These are phyloP conservation scores for Leishmania braziliensis DNA, from an alignment of 208 protist species.

Conservation along the genomic window DNA sequence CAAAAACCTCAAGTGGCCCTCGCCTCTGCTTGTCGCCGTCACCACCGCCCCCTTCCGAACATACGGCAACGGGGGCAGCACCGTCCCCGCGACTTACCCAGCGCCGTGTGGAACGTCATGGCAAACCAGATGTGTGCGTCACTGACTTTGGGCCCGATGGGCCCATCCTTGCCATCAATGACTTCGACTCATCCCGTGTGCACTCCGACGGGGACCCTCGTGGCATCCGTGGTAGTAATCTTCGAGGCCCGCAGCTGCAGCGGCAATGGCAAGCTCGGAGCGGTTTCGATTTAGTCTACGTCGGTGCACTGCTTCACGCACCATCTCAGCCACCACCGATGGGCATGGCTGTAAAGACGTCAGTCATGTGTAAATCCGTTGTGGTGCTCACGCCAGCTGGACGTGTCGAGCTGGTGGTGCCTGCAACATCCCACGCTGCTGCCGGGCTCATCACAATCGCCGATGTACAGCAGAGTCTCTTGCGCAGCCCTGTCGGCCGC, in stretches of 20 bases:
- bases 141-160: not conserved
- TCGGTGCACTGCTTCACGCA: slow-evolving; percentile 7
- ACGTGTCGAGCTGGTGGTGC: slow-evolving; percentile 41
- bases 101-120: not conserved
- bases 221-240: not conserved
- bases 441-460: slow-evolving; percentile 27
- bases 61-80: not conserved
- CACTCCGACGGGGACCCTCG: not conserved
- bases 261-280: not conserved
- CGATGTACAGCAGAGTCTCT: slow-evolving; percentile 52
- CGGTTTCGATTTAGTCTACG: not conserved
- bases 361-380: slow-evolving; percentile 28
- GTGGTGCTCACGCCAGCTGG: slow-evolving; percentile 52
- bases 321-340: not conserved
- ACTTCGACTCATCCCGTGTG: not conserved
- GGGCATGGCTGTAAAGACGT: not conserved
- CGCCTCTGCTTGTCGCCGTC: not conserved
- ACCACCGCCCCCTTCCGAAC: not conserved
- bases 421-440: not conserved
- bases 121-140: too few species aligned
- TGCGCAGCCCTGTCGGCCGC: slow-evolving; percentile 52
- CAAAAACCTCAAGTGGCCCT: not conserved
- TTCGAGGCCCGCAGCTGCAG: not conserved
- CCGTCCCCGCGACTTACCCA: not conserved
- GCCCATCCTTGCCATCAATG: not conserved